Conservation (phyloP, 2,329 filamentous ascomycete genomes). For the Epichloe typhina region DNA sequence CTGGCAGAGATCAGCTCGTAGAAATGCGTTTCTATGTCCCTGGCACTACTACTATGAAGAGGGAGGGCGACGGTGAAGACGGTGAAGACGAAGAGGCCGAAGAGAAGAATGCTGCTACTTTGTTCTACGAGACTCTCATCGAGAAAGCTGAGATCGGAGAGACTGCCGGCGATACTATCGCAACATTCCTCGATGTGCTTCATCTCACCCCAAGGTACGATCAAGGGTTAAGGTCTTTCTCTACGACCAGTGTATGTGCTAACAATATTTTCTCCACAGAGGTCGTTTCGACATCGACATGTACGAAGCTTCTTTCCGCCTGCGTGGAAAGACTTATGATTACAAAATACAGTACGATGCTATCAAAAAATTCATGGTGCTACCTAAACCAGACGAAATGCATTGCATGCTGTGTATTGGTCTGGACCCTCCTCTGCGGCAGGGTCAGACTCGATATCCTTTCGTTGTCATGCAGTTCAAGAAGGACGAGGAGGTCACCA, state of each 20-base stretch:
- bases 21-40: constrained; percentile 99
- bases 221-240: background rate
- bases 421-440: constrained; percentile 83
- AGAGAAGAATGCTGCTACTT: constrained; percentile 86
- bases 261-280: constrained; percentile 34
- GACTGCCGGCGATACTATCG: constrained; percentile 95
- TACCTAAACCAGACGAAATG: constrained; percentile 96
- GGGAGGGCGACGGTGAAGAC: constrained; percentile 54
- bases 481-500: constrained; percentile 89
- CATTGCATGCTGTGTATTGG: constrained; percentile 93
- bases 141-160: constrained; percentile 99
- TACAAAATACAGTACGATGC: constrained; percentile 99
- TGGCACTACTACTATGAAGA: constrained; percentile 67
- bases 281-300: constrained; percentile 99
- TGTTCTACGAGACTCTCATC: constrained; percentile 98
- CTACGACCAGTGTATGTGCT: background rate
- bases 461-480: constrained; percentile 99
- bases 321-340: constrained; percentile 98
- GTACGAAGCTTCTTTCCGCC: constrained; percentile 94
- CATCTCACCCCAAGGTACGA: constrained; percentile 82
- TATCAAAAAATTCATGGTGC: constrained; percentile 99
- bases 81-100: constrained; percentile 42
- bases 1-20: constrained; percentile 81
- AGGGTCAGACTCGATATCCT: constrained; percentile 94
- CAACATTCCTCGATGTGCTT: constrained; percentile 90